Base-by-base conservation (phyloP, 1,284 basidiomycete genomes). In the Sporisorium scitamineum region DNA sequence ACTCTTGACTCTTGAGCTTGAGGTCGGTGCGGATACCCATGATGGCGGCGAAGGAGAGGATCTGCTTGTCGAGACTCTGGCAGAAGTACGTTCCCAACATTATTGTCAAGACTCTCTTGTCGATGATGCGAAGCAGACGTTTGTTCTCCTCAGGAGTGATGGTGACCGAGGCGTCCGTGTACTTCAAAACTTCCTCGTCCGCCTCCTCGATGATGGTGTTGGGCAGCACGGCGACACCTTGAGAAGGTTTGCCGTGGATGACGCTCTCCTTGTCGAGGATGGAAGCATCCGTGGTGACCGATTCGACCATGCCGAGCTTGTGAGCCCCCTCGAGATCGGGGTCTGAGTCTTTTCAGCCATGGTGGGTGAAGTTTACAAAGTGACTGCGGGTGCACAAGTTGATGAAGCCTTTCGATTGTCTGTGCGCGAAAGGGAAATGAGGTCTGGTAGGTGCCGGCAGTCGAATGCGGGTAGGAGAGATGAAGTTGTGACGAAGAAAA, bases 41-140 rank as follows among this genome's bases (percentile, higher is more conserved):
- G 70, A 90, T 90, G 27, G 88, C 88, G 9, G 89, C 88, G 76
- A 89, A 89, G 65, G 88, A 89, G 54, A 89, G 85, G 14, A 88
- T 89, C 22, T 61, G 88, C 81, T 89, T 89, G 80, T 89, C 89
- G 59, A 89, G 81, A 11, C 88, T 87, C 77, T 90, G 89, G 8
- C 86, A 87, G 67, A 83, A 89, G 80, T 90, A 89, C n/a, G 89
- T 89, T 24, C 88, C 83, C 34, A 90, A 87, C 89, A 90, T 89
- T 51, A 89, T 87, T 31, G 84, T 86, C 29, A 89, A 80, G 13
- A 90, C 88, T 26, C 89, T 87, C 70, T 88, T 89, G 81, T 89
- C 88, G 26, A 89, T 84, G 86, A 88, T 87, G 86, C 88, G 87
- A 37, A 66, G 59, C 8, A 80, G 66, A 29, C 80, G 54, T 45